Percentiles rank a stretch among this genome's conserved stretches.
Evolutionary conservation across 352 stramenopile genomes (phyloP).

Genomic region (Albugo candida): DNA sequence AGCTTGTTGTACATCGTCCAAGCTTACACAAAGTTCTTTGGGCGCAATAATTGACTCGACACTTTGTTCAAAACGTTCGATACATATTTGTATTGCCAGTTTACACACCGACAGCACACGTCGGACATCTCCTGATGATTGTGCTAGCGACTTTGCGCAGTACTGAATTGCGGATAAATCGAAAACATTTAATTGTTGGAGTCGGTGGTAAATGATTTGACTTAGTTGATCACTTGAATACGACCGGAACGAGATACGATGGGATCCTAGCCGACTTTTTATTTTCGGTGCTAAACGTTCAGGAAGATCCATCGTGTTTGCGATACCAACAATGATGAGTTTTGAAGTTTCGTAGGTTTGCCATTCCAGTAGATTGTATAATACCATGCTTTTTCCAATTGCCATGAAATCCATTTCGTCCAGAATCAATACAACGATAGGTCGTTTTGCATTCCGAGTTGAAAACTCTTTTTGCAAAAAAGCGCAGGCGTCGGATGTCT

Average conservation of each 20-base stretch:
- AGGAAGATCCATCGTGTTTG: constrained; percentile 63
- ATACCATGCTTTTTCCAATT: constrained; percentile 42
- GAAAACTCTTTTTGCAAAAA: constrained; percentile 28
- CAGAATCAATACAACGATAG: constrained; percentile 35
- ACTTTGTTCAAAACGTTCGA: constrained; percentile 13
- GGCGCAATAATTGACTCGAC: not conserved
- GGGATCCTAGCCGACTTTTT: constrained; percentile 32
- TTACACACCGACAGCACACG: constrained; percentile 45
- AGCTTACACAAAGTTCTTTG: not conserved
- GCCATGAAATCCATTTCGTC: constrained; percentile 71
- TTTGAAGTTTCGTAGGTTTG: constrained; percentile 31
- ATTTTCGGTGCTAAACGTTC: constrained; percentile 51
- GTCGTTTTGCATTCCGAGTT: constrained; percentile 14
- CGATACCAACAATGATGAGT: constrained; percentile 49
- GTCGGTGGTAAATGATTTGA: constrained; percentile 37
- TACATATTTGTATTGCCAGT: constrained; percentile 30
- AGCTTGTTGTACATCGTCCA: constrained; percentile 1
- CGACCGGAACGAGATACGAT: constrained; percentile 47
- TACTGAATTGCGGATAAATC: constrained; percentile 37
- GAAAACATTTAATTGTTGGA: constrained; percentile 36
- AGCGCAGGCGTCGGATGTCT: constrained; percentile 18
- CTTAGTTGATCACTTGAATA: constrained; percentile 45
- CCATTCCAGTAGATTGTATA: constrained; percentile 71
- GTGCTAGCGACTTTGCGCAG: constrained; percentile 37
- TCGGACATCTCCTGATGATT: constrained; percentile 44